phyloP scores from a whole-genome alignment of 306 rosid species.

The Crotalaria pallida region DNA sequence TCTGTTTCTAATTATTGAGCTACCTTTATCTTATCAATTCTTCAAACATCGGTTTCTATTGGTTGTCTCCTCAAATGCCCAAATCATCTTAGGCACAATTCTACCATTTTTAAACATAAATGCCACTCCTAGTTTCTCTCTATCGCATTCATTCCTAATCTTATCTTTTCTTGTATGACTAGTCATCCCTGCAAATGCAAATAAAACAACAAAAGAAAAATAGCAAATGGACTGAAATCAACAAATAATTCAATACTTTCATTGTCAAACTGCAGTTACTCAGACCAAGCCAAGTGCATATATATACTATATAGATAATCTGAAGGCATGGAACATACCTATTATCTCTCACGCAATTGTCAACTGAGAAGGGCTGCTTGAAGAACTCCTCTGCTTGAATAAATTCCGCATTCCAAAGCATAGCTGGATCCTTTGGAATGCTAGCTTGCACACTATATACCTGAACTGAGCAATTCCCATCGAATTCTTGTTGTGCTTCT shows the following conservation, averaged over 20 bases:
- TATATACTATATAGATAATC: neutral
- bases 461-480: slow-evolving; percentile 72
- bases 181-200: neutral
- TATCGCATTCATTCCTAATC: neutral
- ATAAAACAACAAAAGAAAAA: neutral
- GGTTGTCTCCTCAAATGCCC: too few species aligned
- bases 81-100: neutral
- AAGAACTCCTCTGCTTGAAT: slow-evolving; percentile 92
- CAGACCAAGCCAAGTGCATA: neutral
- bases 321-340: slow-evolving; percentile 36
- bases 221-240: neutral
- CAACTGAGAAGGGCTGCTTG: slow-evolving; percentile 61
- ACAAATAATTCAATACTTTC: neutral
- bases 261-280: neutral
- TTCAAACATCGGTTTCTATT: too few species aligned
- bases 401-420: slow-evolving; percentile 87
- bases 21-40: too few species aligned
- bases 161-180: neutral
- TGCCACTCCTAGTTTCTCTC: neutral
- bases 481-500: slow-evolving; percentile 85
- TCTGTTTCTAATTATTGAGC: too few species aligned
- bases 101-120: neutral
- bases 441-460: slow-evolving; percentile 90
- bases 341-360: slow-evolving; percentile 92
- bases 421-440: slow-evolving; percentile 89